Base-by-base conservation (phyloP, 176 grass and related monocot species). In the Saccharum officinarum region DNA sequence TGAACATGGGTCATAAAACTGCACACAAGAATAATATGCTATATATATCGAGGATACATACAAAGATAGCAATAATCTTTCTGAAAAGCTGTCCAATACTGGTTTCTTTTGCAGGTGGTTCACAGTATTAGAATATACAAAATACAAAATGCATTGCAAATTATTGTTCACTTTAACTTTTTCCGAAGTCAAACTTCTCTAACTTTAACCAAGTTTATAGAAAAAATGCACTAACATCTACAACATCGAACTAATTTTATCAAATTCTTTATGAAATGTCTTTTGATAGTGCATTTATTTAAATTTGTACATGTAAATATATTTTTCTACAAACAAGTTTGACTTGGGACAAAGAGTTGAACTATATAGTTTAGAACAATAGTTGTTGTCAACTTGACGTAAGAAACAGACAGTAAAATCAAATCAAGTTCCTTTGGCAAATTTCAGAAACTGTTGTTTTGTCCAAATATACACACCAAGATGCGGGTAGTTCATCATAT, bases 351-450 rank as follows among this genome's bases (percentile, higher is more conserved):
- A 60, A 60, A 60, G 22, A 60, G 22, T 2, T 14, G 12, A 17
- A 74, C 46, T 46, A 50, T 33, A 54, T 86, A 16, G n/a, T 26
- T 31, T 38, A n/a, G 31, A 63, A 47, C 22, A 23, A 15, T 12
- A 62, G 37, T 76, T 25, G 62, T 37, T 28, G 28, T 28, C 28
- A 28, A 36, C 3, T 36, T 76, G 25, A 12, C 38, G 70, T 44
- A 34, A 30, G 76, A 84, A 76, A 70, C 2, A 45, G 10, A 67
- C 34, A 22, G 22, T 82, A 30, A 87, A 69, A 44, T 17, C 7
- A 79, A 87, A 75, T 14, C 25, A 60, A 60, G 16, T 73, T 80
- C 20, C 16, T 73, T 52, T 65, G 10, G 17, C 2, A 86, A 41
- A 25, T 74, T 45, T 61, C 39, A 50, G 22, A 55, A 40, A 68